Percentiles rank a stretch among this genome's conserved stretches.
phyloP scores from a whole-genome alignment of 306 rosid species.

The Cucurbita moschata region DNA sequence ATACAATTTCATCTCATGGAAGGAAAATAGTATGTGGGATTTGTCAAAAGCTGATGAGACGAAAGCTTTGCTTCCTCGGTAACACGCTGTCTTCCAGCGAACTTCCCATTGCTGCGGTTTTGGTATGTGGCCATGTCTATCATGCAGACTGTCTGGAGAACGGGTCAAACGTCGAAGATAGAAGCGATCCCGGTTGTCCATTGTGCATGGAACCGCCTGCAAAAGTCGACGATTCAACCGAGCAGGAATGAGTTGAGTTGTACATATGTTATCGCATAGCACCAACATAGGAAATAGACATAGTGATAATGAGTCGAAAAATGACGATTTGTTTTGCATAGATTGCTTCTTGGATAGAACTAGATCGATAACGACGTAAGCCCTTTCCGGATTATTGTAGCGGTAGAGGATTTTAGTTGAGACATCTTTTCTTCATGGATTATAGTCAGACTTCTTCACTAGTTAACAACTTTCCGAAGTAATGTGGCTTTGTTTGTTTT shows the following conservation, averaged over 20 bases:
- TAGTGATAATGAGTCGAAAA: not conserved
- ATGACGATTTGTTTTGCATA: not conserved
- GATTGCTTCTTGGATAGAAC: not conserved
- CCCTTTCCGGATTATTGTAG: not conserved
- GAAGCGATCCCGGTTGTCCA: constrained; percentile 62
- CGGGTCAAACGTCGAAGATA: constrained; percentile 37
- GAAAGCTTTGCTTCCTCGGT: constrained; percentile 35
- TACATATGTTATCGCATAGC: not conserved
- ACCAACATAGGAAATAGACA: constrained; percentile 3
- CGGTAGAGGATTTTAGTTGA: not conserved
- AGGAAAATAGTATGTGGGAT: constrained; percentile 45
- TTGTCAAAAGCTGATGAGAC: constrained; percentile 54
- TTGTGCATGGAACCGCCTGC: constrained; percentile 27
- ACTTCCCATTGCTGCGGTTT: constrained; percentile 59
- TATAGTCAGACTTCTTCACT: no score
- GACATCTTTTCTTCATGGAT: not conserved
- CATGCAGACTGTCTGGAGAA: constrained; percentile 86
- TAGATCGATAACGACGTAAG: not conserved
- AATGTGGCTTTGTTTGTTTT: no score
- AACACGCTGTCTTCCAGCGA: constrained; percentile 32
- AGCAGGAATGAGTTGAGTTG: constrained; percentile 11
- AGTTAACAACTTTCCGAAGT: no score
- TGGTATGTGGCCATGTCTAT: constrained; percentile 77
- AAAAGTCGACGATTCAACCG: constrained; percentile 14
- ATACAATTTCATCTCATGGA: constrained; percentile 29